phyloP scores from a whole-genome alignment of 1,284 basidiomycete genomes.

The Ceratobasidium sp. region DNA sequence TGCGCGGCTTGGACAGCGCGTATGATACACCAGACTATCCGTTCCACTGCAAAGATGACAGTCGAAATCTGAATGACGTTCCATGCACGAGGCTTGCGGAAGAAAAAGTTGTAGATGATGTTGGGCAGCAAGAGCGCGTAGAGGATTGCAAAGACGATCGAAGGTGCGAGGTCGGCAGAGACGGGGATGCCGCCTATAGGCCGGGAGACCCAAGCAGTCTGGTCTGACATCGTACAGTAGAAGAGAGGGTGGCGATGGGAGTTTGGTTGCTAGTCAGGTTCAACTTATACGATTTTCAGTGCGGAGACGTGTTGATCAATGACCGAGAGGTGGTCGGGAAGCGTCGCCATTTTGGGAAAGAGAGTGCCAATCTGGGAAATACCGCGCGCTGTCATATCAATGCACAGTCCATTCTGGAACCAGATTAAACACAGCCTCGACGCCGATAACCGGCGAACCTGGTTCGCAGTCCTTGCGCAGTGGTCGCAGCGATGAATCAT shows the following conservation, averaged over 20 bases:
- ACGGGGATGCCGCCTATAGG: conserved; percentile 50
- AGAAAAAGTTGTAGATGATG: conserved; percentile 47
- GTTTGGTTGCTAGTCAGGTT: neutral
- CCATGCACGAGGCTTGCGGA: conserved; percentile 38
- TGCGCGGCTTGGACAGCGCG: conserved; percentile 22
- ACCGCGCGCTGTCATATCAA: neutral
- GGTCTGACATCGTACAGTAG: neutral
- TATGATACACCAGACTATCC: conserved; percentile 32
- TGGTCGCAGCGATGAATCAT: neutral
- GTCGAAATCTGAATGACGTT: conserved; percentile 24
- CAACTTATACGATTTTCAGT: too few relatives aligned
- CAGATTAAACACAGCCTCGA: neutral
- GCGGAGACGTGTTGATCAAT: neutral
- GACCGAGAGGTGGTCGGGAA: conserved; percentile 1
- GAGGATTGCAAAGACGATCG: conserved; percentile 50
- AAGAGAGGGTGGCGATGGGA: neutral
- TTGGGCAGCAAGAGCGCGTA: conserved; percentile 50
- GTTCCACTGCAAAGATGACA: conserved; percentile 15
- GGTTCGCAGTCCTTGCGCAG: neutral
- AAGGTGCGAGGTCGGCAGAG: conserved; percentile 50
- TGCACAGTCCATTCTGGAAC: neutral
- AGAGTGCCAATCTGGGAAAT: neutral
- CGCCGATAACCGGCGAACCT: neutral
- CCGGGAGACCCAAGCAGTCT: conserved; percentile 44
- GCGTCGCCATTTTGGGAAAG: neutral